phyloP scores from a whole-genome alignment of 2,329 filamentous ascomycete species.

The Lomentospora prolificans region DNA sequence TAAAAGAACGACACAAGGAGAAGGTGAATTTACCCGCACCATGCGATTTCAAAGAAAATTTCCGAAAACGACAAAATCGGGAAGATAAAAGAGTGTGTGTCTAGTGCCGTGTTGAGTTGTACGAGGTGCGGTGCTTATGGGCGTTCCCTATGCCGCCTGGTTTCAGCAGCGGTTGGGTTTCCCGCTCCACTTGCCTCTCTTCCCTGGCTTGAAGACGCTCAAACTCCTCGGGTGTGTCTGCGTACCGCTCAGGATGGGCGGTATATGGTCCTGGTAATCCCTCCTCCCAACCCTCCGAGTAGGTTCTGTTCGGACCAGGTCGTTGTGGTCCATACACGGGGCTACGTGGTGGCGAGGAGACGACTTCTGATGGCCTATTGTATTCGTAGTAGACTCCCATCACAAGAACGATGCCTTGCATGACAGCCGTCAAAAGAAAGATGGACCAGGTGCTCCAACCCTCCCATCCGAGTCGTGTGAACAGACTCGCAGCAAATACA shows the following conservation, averaged over 20 bases:
- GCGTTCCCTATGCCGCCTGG: conserved; percentile 41
- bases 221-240: conserved; percentile 40
- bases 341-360: conserved; percentile 19
- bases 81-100: background rate
- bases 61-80: background rate
- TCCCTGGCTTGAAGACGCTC: conserved; percentile 40
- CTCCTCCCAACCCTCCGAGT: conserved; percentile 41
- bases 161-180: conserved; percentile 39
- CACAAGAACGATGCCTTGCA: conserved; percentile 71
- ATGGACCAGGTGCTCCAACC: conserved; percentile 97
- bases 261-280: conserved; percentile 40
- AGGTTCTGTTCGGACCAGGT: conserved; percentile 30
- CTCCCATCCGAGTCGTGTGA: conserved; percentile 62
- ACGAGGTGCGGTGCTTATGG: conserved; percentile 21
- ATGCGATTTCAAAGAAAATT: background rate
- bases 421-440: conserved; percentile 71
- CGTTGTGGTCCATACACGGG: conserved; percentile 22
- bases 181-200: conserved; percentile 37
- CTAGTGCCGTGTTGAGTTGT: conserved; percentile 21
- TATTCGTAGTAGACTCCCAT: conserved; percentile 73
- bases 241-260: conserved; percentile 41
- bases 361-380: background rate
- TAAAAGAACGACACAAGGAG: background rate
- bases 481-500: conserved; percentile 79
- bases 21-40: background rate